Percentiles rank a stretch among this genome's conserved stretches.
Conservation (phyloP, 352 stramenopile genomes). For the Phytopythium boreale region DNA sequence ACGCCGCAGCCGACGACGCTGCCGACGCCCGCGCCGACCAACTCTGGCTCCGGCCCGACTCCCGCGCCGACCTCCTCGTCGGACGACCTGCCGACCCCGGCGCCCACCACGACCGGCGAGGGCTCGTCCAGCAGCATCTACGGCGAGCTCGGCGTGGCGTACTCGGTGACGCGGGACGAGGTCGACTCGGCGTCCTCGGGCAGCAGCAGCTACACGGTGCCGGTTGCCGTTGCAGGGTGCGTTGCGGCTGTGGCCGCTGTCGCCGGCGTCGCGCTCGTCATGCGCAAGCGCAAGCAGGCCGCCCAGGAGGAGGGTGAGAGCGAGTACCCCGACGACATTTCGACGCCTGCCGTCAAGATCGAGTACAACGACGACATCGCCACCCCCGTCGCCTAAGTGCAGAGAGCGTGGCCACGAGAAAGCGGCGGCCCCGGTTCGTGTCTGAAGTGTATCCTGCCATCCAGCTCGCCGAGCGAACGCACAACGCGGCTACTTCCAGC, state of each 20-base stretch:
- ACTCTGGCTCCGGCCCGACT: slow-evolving; percentile 8
- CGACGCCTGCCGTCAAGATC: slow-evolving; percentile 6
- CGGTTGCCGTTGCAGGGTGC: slow-evolving; percentile 32
- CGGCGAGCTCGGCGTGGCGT: slow-evolving; percentile 24
- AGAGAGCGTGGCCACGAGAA: background rate
- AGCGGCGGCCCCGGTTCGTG: background rate
- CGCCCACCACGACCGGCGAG: slow-evolving; percentile 8
- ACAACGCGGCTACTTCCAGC: background rate
- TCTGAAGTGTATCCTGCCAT: background rate
- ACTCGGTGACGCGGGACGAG: slow-evolving; percentile 22
- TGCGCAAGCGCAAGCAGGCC: slow-evolving; percentile 31
- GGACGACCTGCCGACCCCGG: slow-evolving; percentile 12
- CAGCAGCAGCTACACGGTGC: slow-evolving; percentile 15
- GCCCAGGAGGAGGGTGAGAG: slow-evolving; percentile 1
- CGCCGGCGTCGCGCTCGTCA: slow-evolving; percentile 34
- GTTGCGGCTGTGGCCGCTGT: slow-evolving; percentile 37
- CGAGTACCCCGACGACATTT: slow-evolving; percentile 10
- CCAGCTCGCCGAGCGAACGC: background rate
- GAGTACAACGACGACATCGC: slow-evolving; percentile 35
- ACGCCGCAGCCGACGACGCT: slow-evolving; percentile 11
- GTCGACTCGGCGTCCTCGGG: slow-evolving; percentile 15
- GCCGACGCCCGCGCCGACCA: slow-evolving; percentile 19
- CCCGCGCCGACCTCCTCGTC: slow-evolving; percentile 14
- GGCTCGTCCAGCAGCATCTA: slow-evolving; percentile 12
- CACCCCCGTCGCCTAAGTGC: slow-evolving; percentile 20